Evolutionary conservation across 108 stramenopile genomes (phyloP).

Genomic region (Conticribra guillardii): DNA sequence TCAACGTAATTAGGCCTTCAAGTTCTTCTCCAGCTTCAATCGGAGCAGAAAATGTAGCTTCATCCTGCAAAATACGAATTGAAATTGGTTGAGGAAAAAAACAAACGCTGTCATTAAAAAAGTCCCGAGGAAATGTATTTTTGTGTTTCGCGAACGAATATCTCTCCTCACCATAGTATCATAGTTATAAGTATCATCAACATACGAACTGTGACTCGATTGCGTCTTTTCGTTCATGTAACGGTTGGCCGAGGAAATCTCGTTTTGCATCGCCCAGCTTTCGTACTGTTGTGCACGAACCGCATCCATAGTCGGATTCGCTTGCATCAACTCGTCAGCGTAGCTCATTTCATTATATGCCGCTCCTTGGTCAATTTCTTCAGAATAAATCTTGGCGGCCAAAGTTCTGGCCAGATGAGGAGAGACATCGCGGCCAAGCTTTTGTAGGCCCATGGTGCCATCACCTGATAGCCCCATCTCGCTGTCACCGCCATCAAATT

Average conservation of each 20-base stretch:
- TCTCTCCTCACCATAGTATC: slow-evolving; percentile 15
- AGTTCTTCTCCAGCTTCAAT: slow-evolving; percentile 48
- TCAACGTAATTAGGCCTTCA: slow-evolving; percentile 66
- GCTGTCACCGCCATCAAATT: slow-evolving; percentile 79
- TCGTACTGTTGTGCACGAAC: slow-evolving; percentile 79
- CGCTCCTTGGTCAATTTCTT: slow-evolving; percentile 9
- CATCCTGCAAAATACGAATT: slow-evolving; percentile 11
- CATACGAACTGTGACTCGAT: background rate
- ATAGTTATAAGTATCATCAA: background rate
- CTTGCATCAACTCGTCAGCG: slow-evolving; percentile 61
- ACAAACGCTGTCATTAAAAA: background rate
- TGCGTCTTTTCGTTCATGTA: slow-evolving; percentile 28
- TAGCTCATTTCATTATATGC: slow-evolving; percentile 60
- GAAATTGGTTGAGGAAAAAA: background rate
- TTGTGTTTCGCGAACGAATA: background rate
- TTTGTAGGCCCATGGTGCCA: slow-evolving; percentile 60
- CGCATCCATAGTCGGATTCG: slow-evolving; percentile 57
- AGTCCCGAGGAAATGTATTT: no score
- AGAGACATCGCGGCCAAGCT: slow-evolving; percentile 43
- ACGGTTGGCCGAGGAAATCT: slow-evolving; percentile 52
- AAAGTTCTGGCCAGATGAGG: slow-evolving; percentile 37
- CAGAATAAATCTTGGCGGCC: slow-evolving; percentile 18
- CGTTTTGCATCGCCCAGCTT: slow-evolving; percentile 86
- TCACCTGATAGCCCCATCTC: slow-evolving; percentile 90
- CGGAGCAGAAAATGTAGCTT: slow-evolving; percentile 9